phyloP scores from a whole-genome alignment of 192 early-diverging fungal genomes.

The Pilaira anomala region DNA sequence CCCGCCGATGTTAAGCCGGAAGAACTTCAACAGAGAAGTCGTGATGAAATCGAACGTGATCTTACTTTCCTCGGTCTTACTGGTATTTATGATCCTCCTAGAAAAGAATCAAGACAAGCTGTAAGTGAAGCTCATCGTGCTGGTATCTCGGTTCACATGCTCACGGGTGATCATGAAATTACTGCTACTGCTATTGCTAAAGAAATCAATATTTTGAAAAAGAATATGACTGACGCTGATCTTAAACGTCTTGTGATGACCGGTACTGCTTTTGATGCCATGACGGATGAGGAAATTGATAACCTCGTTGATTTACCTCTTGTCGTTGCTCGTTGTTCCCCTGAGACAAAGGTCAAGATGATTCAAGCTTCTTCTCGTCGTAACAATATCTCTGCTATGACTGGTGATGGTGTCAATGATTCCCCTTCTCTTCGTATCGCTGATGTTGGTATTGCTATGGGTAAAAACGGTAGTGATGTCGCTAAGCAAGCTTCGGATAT shows the following conservation, averaged over 20 bases:
- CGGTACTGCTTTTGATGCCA: constrained; percentile 80
- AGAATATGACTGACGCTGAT: constrained; percentile 34
- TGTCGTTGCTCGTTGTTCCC: constrained; percentile 88
- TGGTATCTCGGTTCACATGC: constrained; percentile 93
- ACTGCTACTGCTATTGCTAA: constrained; percentile 92
- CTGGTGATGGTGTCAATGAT: constrained; percentile 82
- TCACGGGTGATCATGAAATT: constrained; percentile 91
- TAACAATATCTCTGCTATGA: constrained; percentile 82
- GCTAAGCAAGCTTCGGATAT: constrained; percentile 92
- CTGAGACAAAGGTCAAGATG: constrained; percentile 97
- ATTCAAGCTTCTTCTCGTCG: constrained; percentile 83
- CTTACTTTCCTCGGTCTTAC: constrained; percentile 83
- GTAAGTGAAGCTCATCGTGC: constrained; percentile 77
- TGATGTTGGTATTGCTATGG: constrained; percentile 63
- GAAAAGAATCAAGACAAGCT: constrained; percentile 60
- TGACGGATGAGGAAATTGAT: constrained; percentile 83
- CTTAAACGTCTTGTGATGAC: constrained; percentile 69
- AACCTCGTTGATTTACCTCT: constrained; percentile 72
- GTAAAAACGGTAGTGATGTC: constrained; percentile 87
- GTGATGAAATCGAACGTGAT: constrained; percentile 61
- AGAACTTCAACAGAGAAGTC: constrained; percentile 21
- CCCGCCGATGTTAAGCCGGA: constrained; percentile 23
- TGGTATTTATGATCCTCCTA: constrained; percentile 95
- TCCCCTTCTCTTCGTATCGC: constrained; percentile 41
- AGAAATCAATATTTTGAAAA: constrained; percentile 73